Conservation (phyloP, 202 grass and related monocot species). For the Carex sylvatica region DNA sequence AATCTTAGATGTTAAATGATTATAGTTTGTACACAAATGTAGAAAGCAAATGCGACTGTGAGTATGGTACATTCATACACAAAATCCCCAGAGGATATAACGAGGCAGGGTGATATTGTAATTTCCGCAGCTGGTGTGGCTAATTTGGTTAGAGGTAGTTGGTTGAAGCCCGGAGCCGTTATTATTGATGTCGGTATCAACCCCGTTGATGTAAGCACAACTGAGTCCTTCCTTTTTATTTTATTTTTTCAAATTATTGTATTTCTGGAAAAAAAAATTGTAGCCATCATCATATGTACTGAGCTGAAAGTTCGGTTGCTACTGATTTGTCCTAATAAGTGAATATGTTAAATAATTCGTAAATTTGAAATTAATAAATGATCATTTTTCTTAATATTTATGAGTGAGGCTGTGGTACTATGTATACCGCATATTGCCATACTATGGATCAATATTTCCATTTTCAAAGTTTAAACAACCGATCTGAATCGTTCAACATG, state of each 20-base stretch:
- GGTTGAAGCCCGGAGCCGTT: slow-evolving; percentile 88
- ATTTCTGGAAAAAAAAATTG: neutral
- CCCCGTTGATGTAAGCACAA: slow-evolving; percentile 72
- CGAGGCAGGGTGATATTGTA: slow-evolving; percentile 85
- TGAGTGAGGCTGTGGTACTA: too few relatives aligned
- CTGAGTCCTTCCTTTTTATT: neutral
- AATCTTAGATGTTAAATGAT: slow-evolving; percentile 16
- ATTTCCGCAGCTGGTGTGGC: slow-evolving; percentile 86
- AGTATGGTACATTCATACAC: slow-evolving; percentile 95
- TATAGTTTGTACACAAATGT: slow-evolving; percentile 29
- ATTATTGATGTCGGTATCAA: slow-evolving; percentile 99
- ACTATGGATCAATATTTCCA: too few relatives aligned
- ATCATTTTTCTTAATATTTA: too few relatives aligned
- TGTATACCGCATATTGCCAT: too few relatives aligned
- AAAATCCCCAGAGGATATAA: slow-evolving; percentile 82
- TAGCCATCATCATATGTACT: neutral
- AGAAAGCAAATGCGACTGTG: slow-evolving; percentile 97
- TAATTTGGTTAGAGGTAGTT: slow-evolving; percentile 84
- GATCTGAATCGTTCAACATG: too few relatives aligned
- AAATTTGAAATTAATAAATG: too few relatives aligned
- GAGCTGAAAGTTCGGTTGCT: neutral
- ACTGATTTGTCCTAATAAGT: neutral
- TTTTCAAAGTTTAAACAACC: too few relatives aligned
- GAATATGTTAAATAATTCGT: neutral
- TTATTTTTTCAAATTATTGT: neutral